Evolutionary conservation across 495 filamentous ascomycete genomes (phyloP).

Genomic region (Filosporella fistucella): DNA sequence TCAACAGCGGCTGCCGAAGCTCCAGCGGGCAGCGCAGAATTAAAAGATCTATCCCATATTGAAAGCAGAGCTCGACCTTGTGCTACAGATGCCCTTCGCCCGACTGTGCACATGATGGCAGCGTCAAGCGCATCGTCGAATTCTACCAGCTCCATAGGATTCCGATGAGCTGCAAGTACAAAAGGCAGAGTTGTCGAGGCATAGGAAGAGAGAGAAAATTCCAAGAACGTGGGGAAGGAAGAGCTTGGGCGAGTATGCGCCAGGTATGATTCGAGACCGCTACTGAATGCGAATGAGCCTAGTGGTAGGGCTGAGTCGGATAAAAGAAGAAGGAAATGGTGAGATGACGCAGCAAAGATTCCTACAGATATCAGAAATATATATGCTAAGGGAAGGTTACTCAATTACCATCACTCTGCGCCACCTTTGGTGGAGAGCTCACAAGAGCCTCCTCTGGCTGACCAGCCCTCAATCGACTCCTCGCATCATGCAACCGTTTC

Average conservation of each 20-base stretch:
- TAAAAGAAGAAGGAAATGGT: conserved; percentile 83
- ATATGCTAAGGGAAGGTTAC: neutral
- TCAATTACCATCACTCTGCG: conserved; percentile 12
- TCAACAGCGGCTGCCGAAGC: conserved; percentile 5
- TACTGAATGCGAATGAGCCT: conserved; percentile 95
- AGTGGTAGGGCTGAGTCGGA: conserved; percentile 94
- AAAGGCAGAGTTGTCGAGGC: conserved; percentile 81
- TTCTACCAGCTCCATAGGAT: conserved; percentile 48
- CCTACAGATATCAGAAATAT: conserved; percentile 14
- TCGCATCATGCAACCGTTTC: conserved; percentile 37
- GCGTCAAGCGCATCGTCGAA: conserved; percentile 89
- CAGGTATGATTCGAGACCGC: conserved; percentile 89
- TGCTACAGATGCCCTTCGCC: conserved; percentile 73
- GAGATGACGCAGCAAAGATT: conserved; percentile 22
- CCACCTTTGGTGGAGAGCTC: conserved; percentile 10
- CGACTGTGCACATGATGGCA: conserved; percentile 79
- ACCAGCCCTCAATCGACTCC: conserved; percentile 22
- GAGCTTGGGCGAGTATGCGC: conserved; percentile 61
- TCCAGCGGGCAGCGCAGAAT: conserved; percentile 22
- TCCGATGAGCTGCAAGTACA: conserved; percentile 67
- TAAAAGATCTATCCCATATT: conserved; percentile 83
- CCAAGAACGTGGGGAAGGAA: conserved; percentile 70
- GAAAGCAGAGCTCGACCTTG: conserved; percentile 82
- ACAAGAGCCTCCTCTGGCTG: neutral
- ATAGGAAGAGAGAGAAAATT: conserved; percentile 70